Evolutionary conservation across 2,329 filamentous ascomycete species (phyloP).

Genomic region (Aureobasidium leucospermi): DNA sequence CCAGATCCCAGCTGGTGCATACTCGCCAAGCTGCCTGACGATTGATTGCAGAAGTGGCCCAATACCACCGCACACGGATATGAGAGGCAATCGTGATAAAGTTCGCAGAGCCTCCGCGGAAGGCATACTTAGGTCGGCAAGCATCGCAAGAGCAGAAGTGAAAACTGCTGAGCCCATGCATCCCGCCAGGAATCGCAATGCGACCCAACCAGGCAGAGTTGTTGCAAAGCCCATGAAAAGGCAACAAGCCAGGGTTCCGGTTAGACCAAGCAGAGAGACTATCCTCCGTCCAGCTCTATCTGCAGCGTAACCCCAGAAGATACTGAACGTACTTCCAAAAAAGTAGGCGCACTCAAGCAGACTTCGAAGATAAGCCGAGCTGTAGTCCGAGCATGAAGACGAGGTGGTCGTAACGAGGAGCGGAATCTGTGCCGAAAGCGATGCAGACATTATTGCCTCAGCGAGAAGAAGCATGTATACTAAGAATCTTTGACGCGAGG

Average conservation of each 20-base stretch:
- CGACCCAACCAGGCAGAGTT: slow-evolving; percentile 33
- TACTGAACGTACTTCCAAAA: slow-evolving; percentile 37
- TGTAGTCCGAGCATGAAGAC: slow-evolving; percentile 37
- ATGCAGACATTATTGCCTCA: slow-evolving; percentile 45
- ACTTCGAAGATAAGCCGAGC: slow-evolving; percentile 39
- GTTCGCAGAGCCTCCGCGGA: slow-evolving; percentile 25
- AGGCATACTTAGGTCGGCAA: slow-evolving; percentile 33
- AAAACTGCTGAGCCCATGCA: slow-evolving; percentile 37
- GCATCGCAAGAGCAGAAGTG: slow-evolving; percentile 40
- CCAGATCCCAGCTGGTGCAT: slow-evolving; percentile 32
- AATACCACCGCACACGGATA: slow-evolving; percentile 39
- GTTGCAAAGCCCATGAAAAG: slow-evolving; percentile 41
- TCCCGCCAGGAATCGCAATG: slow-evolving; percentile 38
- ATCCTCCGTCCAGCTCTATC: slow-evolving; percentile 37
- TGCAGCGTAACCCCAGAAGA: slow-evolving; percentile 39
- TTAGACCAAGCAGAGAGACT: slow-evolving; percentile 38
- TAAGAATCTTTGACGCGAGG: slow-evolving; percentile 31
- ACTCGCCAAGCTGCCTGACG: slow-evolving; percentile 35
- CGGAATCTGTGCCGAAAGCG: slow-evolving; percentile 39
- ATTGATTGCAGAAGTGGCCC: slow-evolving; percentile 38
- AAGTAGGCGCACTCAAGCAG: slow-evolving; percentile 44
- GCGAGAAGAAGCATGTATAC: slow-evolving; percentile 42
- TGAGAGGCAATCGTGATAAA: slow-evolving; percentile 37
- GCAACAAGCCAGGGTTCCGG: slow-evolving; percentile 38
- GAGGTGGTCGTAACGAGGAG: slow-evolving; percentile 36